Base-by-base conservation (phyloP, 2,329 filamentous ascomycete genomes). In the Dactylonectria estremocensis region DNA sequence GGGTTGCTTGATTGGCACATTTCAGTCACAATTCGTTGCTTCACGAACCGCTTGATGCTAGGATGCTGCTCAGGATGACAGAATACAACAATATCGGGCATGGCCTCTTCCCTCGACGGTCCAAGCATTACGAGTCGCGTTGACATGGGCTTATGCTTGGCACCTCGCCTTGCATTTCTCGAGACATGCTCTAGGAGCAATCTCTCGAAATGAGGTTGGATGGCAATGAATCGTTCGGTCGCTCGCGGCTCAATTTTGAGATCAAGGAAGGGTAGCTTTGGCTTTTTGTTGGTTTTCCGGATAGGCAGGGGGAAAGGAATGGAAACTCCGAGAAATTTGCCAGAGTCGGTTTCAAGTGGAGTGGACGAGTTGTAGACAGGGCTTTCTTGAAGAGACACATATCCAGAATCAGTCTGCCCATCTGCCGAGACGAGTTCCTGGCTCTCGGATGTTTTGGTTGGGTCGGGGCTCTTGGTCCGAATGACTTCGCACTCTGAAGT, bases 171-270 rank as follows among this genome's bases (percentile, higher is more conserved):
- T 10, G 28, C 22, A 22, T 14, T 16, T 33, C 31, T 52, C 8
- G 16, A 20, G 11, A 52, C 49, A 24, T 52, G 22, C 22, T 52
- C 49, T 16, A 52, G 49, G 4, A 52, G 28, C 3, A 52, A 22
- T 31, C 18, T 52, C 49, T 52, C 49, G 20, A 52, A 52, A 13
- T 33, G 49, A 31, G 49, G 49, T 33, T 31, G 49, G 13, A 52
- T 52, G 22, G 11, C 10, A 5, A 31, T 28, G 49, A 52, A 52
- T 28, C 49, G 49, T 14, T 52, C 24, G 1, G 28, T 52, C 3
- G 49, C 22, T 52, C 13, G 5, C 7, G n/a, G 22, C 11, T 33
- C 28, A n/a, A 33, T 18, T 16, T 20, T 3, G 14, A 52, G 22
- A 20, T 52, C 49, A 22, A 24, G 22, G 10, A 52, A 52, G 10